Conservation (phyloP, 306 rosid genomes). For the Trichosanthes cucumerina region DNA sequence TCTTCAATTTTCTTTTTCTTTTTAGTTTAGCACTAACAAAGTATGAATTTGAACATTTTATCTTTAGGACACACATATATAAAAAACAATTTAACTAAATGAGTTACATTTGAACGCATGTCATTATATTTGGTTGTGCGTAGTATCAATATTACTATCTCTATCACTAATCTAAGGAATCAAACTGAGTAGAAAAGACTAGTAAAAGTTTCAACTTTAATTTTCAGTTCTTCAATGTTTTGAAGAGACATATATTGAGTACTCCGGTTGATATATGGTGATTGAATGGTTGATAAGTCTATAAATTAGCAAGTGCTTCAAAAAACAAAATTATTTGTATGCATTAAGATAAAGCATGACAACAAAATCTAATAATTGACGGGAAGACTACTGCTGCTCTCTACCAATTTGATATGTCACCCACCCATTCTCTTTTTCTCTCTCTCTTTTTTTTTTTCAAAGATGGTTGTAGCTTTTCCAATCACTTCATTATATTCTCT, state of each 20-base stretch:
- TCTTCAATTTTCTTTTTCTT: neutral
- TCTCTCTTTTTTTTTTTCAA: neutral
- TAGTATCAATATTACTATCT: neutral
- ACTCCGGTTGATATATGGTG: neutral
- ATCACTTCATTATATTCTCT: conserved; percentile 10
- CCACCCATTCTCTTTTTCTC: conserved; percentile 6
- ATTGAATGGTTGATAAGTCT: conserved; percentile 6
- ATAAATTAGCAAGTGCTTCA: neutral
- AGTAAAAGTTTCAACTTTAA: neutral
- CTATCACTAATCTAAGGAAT: neutral
- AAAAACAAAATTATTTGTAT: neutral
- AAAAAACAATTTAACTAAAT: too few relatives aligned
- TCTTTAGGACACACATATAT: too few relatives aligned
- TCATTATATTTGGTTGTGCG: too few relatives aligned
- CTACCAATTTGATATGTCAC: conserved; percentile 8
- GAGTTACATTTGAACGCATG: neutral
- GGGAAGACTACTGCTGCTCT: neutral
- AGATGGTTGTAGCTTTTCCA: neutral
- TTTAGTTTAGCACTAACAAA: too few relatives aligned
- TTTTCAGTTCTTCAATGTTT: neutral
- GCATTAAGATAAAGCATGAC: conserved; percentile 3
- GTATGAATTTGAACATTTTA: neutral
- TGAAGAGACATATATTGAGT: too few relatives aligned
- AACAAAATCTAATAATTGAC: conserved; percentile 8
- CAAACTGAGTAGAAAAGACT: neutral